phyloP scores from a whole-genome alignment of 1,284 basidiomycete species.

The Cutaneotrichosporon dermatis region DNA sequence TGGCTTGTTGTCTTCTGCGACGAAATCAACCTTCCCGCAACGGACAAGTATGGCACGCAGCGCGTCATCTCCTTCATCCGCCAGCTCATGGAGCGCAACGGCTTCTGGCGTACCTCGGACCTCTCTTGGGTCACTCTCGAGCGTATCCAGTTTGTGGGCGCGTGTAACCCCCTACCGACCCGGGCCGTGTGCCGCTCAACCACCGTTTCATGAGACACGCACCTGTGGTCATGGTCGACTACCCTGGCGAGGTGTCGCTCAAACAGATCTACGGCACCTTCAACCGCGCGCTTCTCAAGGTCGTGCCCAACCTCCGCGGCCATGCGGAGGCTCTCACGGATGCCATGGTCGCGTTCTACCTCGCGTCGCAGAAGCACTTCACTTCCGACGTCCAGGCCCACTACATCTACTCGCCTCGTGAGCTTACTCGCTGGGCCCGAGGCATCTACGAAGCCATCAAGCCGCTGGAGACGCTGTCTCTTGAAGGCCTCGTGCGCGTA shows the following conservation, averaged over 20 bases:
- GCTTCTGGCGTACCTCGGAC: conserved; percentile 92
- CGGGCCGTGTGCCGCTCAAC: conserved; percentile 94
- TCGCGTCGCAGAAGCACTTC: conserved; percentile 88
- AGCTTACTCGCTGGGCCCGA: conserved; percentile 95
- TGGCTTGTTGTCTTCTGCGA: conserved; percentile 99
- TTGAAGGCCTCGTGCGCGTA: conserved; percentile 91
- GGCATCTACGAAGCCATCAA: conserved; percentile 96
- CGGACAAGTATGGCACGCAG: conserved; percentile 98
- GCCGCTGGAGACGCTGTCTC: conserved; percentile 80
- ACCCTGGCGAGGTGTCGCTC: conserved; percentile 92
- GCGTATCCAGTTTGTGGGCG: conserved; percentile 98
- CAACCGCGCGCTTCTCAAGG: conserved; percentile 92
- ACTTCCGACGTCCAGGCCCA: conserved; percentile 96
- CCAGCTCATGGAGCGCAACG: conserved; percentile 90
- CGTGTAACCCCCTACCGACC: conserved; percentile 99
- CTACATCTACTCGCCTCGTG: conserved; percentile 98
- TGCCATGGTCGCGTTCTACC: conserved; percentile 95
- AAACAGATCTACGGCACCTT: conserved; percentile 99
- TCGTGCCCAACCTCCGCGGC: conserved; percentile 85
- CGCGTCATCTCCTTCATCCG: conserved; percentile 97
- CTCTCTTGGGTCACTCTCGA: conserved; percentile 98
- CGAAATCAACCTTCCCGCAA: conserved; percentile 96
- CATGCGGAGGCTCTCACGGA: conserved; percentile 93
- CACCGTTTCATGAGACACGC: conserved; percentile 97
- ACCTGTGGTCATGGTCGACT: conserved; percentile 99